Evolutionary conservation across 345 rosid genomes (phyloP).

Genomic region (Eucalyptus regnans): DNA sequence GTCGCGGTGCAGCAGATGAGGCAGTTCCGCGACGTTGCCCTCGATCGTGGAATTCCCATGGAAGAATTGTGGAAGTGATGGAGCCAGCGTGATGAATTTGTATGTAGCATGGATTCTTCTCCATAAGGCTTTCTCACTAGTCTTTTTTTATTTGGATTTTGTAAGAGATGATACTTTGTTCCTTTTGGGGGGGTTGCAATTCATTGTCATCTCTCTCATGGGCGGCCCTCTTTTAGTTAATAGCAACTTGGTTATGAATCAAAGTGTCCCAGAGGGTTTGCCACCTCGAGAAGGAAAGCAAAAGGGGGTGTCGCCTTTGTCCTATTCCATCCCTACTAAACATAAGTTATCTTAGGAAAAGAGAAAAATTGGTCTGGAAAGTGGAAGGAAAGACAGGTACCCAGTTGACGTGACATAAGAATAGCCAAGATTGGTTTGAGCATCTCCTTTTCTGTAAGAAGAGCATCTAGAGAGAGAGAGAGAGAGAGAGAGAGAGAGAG

Average conservation of each 20-base stretch:
- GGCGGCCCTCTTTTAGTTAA: neutral
- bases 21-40: slow-evolving; percentile 74
- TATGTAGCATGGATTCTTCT: neutral
- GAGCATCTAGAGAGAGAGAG: neutral
- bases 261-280: neutral
- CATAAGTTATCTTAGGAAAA: neutral
- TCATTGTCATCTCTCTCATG: neutral
- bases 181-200: neutral
- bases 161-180: neutral
- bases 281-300: neutral
- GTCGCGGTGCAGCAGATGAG: slow-evolving; percentile 78
- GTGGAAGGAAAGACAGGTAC: neutral
- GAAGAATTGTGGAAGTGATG: slow-evolving; percentile 79
- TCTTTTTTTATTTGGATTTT: neutral
- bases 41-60: slow-evolving; percentile 86
- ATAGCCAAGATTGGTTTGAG: neutral
- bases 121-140: neutral
- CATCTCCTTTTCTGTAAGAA: neutral
- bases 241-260: neutral
- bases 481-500: neutral
- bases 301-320: neutral
- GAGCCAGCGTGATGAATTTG: neutral
- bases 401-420: neutral
- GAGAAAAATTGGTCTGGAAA: neutral
- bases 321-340: neutral